A percentile compares a stretch with the other conserved stretches of the same genome.
phyloP scores from a whole-genome alignment of 106 monocot genomes.

The Apostasia shenzhenica region DNA sequence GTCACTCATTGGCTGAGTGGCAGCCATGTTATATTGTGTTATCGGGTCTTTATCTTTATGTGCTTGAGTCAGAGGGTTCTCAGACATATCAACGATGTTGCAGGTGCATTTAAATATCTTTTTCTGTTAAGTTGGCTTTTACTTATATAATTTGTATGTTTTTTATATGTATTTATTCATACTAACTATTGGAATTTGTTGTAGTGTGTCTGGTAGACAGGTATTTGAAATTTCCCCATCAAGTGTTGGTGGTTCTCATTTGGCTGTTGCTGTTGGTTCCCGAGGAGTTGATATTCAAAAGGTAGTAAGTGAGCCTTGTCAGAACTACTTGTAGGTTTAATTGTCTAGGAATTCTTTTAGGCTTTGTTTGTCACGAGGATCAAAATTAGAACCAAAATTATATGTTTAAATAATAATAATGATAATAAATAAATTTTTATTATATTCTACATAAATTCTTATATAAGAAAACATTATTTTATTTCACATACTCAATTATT shows the following conservation, averaged over 20 bases:
- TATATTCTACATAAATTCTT: no score
- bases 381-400: no score
- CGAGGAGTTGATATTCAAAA: constrained; percentile 84
- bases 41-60: constrained; percentile 95
- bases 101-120: constrained; percentile 26
- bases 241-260: constrained; percentile 88
- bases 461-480: no score
- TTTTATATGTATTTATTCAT: constrained; percentile 7
- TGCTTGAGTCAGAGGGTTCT: constrained; percentile 73
- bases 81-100: constrained; percentile 71
- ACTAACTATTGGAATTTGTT: constrained; percentile 13
- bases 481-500: no score
- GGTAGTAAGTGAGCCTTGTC: constrained; percentile 24
- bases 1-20: constrained; percentile 90
- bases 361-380: no score
- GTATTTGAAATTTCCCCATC: constrained; percentile 80
- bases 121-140: neutral
- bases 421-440: no score
- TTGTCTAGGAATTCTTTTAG: no score
- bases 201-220: constrained; percentile 84
- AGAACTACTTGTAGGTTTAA: neutral
- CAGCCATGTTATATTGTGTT: constrained; percentile 76
- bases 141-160: neutral
- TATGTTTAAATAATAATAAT: no score
- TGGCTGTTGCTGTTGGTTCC: constrained; percentile 66